phyloP scores from a whole-genome alignment of 2,329 filamentous ascomycete genomes.

The Sarocladium brachiariae region DNA sequence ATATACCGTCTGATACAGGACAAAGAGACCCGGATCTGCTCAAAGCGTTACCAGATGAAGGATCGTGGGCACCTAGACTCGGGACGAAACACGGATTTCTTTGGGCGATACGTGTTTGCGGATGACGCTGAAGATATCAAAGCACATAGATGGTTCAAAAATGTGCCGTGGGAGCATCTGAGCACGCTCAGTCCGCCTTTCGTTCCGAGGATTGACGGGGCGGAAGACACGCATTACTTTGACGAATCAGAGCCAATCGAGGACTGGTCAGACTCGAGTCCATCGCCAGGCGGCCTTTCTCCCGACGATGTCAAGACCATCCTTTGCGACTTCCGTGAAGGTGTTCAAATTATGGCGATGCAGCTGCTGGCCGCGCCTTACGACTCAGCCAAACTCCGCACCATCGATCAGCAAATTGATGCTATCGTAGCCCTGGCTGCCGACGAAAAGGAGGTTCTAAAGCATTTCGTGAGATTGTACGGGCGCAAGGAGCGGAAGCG shows the following conservation, averaged over 20 bases:
- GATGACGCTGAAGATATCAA: conserved; percentile 89
- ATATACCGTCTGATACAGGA: conserved; percentile 67
- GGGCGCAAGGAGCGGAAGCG: conserved; percentile 66
- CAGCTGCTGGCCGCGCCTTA: conserved; percentile 41
- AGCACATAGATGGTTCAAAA: conserved; percentile 75
- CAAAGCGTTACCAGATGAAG: conserved; percentile 63
- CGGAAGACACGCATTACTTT: conserved; percentile 82
- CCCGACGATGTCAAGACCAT: conserved; percentile 23
- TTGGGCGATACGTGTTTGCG: conserved; percentile 62
- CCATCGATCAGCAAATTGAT: conserved; percentile 43
- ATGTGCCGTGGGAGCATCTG: conserved; percentile 70
- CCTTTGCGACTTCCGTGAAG: conserved; percentile 31
- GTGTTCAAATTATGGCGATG: conserved; percentile 36
- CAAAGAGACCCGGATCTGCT: conserved; percentile 69
- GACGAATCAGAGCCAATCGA: conserved; percentile 71
- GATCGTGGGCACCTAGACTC: conserved; percentile 35
- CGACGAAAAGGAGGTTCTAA: conserved; percentile 35
- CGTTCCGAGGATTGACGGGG: conserved; percentile 61
- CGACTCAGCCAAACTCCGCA: conserved; percentile 40
- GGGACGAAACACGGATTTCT: conserved; percentile 17
- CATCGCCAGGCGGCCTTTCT: conserved; percentile 23
- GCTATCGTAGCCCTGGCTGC: conserved; percentile 24
- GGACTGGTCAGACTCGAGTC: conserved; percentile 48
- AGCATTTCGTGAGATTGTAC: conserved; percentile 43
- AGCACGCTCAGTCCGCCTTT: conserved; percentile 70